Evolutionary conservation across 768 basidiomycete genomes (phyloP).

Genomic region (Hypsizygus marmoreus): DNA sequence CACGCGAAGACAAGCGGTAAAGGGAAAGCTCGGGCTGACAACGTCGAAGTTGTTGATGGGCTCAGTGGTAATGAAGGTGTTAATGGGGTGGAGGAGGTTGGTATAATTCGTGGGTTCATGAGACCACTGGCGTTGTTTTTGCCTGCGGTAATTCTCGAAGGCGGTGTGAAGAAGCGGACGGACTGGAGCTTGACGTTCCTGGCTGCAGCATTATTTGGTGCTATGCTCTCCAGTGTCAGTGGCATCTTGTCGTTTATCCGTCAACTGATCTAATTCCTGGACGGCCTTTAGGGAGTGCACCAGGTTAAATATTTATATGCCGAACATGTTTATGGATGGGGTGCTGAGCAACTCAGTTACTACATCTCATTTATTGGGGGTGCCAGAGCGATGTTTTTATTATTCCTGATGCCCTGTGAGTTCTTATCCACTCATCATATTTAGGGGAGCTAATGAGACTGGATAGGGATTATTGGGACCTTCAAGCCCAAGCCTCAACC

Average conservation of each 20-base stretch:
- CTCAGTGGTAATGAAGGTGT: constrained; percentile 9
- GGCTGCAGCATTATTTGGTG: constrained; percentile 59
- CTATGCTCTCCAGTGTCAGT: constrained; percentile 69
- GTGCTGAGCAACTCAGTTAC: constrained; percentile 70
- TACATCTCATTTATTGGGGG: constrained; percentile 73
- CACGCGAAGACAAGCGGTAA: constrained; percentile 30
- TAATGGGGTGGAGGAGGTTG: constrained; percentile 12
- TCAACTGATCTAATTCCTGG: no score
- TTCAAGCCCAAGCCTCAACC: constrained; percentile 51
- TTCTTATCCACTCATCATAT: constrained; percentile 10
- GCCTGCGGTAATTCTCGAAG: constrained; percentile 52
- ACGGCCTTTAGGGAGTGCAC: constrained; percentile 70
- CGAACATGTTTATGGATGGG: constrained; percentile 71
- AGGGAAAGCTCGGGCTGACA: constrained; percentile 15
- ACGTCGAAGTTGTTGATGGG: constrained; percentile 19
- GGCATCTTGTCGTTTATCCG: no score
- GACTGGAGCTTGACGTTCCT: constrained; percentile 86
- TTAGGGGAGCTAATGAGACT: not conserved
- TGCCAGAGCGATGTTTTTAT: constrained; percentile 58
- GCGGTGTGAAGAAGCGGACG: constrained; percentile 42
- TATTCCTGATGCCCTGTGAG: constrained; percentile 47
- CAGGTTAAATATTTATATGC: constrained; percentile 86
- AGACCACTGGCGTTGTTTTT: constrained; percentile 74
- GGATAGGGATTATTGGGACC: constrained; percentile 55
- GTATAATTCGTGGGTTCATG: constrained; percentile 40